Conservation (phyloP, 768 basidiomycete species). For the Saitozyma sp. region DNA sequence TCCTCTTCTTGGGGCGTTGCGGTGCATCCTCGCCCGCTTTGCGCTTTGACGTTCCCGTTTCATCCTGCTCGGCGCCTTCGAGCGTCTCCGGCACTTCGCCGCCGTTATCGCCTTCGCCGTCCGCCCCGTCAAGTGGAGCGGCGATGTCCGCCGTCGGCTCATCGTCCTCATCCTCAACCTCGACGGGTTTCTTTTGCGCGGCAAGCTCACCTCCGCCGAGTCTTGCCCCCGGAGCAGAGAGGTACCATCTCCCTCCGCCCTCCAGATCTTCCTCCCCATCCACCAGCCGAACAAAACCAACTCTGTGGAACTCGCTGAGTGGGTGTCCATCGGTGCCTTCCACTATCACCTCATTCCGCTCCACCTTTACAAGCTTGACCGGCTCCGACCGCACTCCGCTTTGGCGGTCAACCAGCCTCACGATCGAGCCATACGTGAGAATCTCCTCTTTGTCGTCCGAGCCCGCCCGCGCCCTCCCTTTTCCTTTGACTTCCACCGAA, state of each 20-base stretch:
- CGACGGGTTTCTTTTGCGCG: background rate
- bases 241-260: conserved; percentile 62
- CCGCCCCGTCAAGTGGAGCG: background rate
- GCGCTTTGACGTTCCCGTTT: background rate
- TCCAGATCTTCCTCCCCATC: conserved; percentile 51
- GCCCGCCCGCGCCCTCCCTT: background rate
- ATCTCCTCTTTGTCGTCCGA: conserved; percentile 9
- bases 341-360: conserved; percentile 75
- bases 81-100: conserved; percentile 10
- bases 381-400: conserved; percentile 84
- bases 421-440: conserved; percentile 84
- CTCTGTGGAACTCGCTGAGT: conserved; percentile 95
- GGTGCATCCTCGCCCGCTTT: background rate
- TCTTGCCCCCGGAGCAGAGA: conserved; percentile 83
- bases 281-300: conserved; percentile 75
- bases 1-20: conserved; percentile 15
- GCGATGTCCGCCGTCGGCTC: background rate
- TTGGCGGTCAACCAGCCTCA: conserved; percentile 77
- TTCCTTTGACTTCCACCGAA: background rate
- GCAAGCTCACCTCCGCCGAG: conserved; percentile 32
- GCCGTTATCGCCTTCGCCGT: background rate
- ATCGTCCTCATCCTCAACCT: background rate
- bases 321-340: conserved; percentile 73
- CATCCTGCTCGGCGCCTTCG: conserved; percentile 2
- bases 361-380: conserved; percentile 85